These are phyloP conservation scores for Leccinum variicolor DNA, from an alignment of 768 basidiomycete species.

Conservation along the genomic window DNA sequence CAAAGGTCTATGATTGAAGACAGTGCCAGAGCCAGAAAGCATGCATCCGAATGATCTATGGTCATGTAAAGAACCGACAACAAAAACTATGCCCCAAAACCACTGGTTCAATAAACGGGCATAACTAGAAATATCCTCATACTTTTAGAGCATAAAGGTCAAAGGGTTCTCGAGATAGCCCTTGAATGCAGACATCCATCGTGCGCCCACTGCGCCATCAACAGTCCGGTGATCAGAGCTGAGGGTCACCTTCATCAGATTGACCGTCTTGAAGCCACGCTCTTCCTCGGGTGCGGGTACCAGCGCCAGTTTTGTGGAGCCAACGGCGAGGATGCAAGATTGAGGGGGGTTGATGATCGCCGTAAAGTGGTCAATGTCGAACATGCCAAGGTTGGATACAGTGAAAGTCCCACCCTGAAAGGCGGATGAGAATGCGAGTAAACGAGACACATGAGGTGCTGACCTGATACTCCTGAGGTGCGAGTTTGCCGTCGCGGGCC, in stretches of 20 bases:
- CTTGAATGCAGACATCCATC: conserved; percentile 92
- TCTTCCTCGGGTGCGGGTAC: conserved; percentile 86
- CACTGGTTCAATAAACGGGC: not conserved
- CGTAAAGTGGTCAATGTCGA: conserved; percentile 90
- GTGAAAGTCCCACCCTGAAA: conserved; percentile 93
- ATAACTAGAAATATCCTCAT: not conserved
- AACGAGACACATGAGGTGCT: conserved; percentile 2
- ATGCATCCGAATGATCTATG: conserved; percentile 24
- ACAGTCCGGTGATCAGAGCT: conserved; percentile 95
- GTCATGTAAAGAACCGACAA: conserved; percentile 13
- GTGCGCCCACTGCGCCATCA: conserved; percentile 93
- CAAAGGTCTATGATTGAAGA: conserved; percentile 6
- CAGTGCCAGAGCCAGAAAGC: conserved; percentile 5
- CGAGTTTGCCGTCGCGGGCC: conserved; percentile 94
- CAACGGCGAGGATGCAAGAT: conserved; percentile 95
- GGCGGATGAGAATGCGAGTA: not conserved
- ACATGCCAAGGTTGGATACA: conserved; percentile 99
- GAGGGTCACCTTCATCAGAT: conserved; percentile 94
- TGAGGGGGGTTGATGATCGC: conserved; percentile 99
- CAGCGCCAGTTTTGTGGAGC: conserved; percentile 80
- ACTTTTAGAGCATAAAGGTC: conserved; percentile 86
- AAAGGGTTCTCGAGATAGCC: conserved; percentile 95
- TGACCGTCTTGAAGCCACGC: conserved; percentile 90
- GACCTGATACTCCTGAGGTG: conserved; percentile 95
- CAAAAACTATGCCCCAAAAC: conserved; percentile 4